Base-by-base conservation (phyloP, 75 land plant species). In the Adiantum capillusveneris region DNA sequence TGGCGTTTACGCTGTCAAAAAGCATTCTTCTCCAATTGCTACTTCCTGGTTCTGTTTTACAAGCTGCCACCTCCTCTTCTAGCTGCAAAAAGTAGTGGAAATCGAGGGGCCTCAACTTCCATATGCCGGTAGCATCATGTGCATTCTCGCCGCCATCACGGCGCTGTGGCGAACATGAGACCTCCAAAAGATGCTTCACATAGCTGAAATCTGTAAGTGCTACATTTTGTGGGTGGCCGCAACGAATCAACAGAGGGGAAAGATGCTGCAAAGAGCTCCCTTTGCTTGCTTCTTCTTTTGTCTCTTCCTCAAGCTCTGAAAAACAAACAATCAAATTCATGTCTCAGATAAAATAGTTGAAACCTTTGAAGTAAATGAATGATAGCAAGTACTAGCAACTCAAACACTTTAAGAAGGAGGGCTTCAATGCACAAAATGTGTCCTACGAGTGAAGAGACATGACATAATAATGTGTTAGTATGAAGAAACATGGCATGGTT, bases 1-100 rank as follows among this genome's bases (percentile, higher is more conserved):
- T 81, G 28, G 82, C 94, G 14, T 51, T 67, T 39, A 85, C 80
- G 7, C 77, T 59, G 67, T 92, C 94, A 66, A 85, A 85, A 17
- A 92, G 44, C 9, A 92, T 70, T 0, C 67, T 57, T 1, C 55
- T 53, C 55, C 55, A 53, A 6, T 5, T 27, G 31, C 9, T 55
- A 14, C 17, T 46, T 14, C 21, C 49, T 2, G 17, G 21, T 14
- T 14, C 3, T 6, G 12, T 20, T 17, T 46, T 46, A 20, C 7
- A 34, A 34, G 3, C 37, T 34, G 49, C 49, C 25, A 5, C 29
- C 6, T 53, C 55, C 21, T 14, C 39, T 17, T 58, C 59, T 17
- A 31, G 37, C 44, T n/a, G 20, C 2, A 36, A 7, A 58, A 58
- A 25, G 2, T 19, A 26, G 13, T 14, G 25, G 24, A 27, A 24